phyloP scores from a whole-genome alignment of 1,284 basidiomycete genomes.

The Heterobasidion occidentale region DNA sequence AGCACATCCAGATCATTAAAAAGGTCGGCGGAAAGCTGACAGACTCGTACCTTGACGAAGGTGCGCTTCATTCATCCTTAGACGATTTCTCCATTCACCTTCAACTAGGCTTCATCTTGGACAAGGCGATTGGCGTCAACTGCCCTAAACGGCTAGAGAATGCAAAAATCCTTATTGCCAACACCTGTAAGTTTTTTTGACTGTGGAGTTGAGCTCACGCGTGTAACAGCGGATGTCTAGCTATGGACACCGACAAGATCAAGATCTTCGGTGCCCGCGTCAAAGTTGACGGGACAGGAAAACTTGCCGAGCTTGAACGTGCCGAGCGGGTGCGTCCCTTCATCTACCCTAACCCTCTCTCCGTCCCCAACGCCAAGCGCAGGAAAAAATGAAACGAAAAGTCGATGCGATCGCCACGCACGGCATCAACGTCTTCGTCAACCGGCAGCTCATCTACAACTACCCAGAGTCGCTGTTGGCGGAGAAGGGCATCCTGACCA shows the following conservation, averaged over 20 bases:
- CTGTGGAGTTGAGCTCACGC: not conserved
- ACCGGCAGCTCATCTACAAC: slow-evolving; percentile 99
- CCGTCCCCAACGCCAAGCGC: slow-evolving; percentile 7
- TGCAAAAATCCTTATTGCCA: slow-evolving; percentile 95
- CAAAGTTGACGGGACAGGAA: slow-evolving; percentile 92
- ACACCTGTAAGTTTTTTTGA: slow-evolving; percentile 65
- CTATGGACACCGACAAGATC: slow-evolving; percentile 99
- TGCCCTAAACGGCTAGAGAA: slow-evolving; percentile 94
- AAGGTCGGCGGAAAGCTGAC: slow-evolving; percentile 98
- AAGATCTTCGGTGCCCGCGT: slow-evolving; percentile 98
- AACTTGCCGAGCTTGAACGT: slow-evolving; percentile 95
- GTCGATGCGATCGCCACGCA: slow-evolving; percentile 92
- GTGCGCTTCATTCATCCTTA: slow-evolving; percentile 26
- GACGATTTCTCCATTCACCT: not conserved
- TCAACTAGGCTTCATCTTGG: slow-evolving; percentile 85
- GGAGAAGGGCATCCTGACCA: slow-evolving; percentile 92
- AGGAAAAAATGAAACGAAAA: slow-evolving; percentile 99
- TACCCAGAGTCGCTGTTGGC: slow-evolving; percentile 94
- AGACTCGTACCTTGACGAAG: slow-evolving; percentile 97
- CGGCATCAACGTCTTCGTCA: slow-evolving; percentile 97
- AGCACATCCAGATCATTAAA: slow-evolving; percentile 99
- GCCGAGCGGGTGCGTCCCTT: slow-evolving; percentile 67
- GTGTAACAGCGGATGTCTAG: slow-evolving; percentile 28
- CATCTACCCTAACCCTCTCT: not conserved
- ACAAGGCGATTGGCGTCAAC: slow-evolving; percentile 94